Evolutionary conservation across 2,329 filamentous ascomycete species (phyloP).

Genomic region (Pseudogymnoascus sp.): DNA sequence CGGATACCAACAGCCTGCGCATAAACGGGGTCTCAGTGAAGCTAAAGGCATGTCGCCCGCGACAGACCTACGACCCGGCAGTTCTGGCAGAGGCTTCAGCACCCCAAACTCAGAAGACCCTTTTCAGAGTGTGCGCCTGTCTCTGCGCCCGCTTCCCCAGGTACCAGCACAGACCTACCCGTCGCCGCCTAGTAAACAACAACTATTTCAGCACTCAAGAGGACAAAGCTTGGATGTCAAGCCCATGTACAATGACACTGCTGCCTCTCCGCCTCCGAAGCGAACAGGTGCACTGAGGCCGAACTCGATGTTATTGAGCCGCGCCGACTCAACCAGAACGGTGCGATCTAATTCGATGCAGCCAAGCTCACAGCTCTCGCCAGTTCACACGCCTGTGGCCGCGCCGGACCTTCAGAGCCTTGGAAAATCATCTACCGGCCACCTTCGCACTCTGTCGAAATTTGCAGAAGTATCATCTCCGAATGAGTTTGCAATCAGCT

Average conservation of each 20-base stretch:
- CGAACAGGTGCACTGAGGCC: constrained; percentile 34
- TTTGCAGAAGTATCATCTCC: constrained; percentile 67
- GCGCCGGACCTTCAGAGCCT: constrained; percentile 72
- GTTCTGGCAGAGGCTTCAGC: constrained; percentile 32
- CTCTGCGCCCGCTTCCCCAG: constrained; percentile 67
- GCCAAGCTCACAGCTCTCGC: constrained; percentile 26
- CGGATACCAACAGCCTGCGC: constrained; percentile 44
- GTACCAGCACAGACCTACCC: constrained; percentile 42
- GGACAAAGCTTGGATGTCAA: constrained; percentile 12
- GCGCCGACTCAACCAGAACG: constrained; percentile 44
- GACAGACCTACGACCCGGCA: constrained; percentile 40
- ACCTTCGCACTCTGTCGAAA: constrained; percentile 79
- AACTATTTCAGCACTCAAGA: constrained; percentile 6
- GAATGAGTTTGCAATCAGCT: constrained; percentile 74
- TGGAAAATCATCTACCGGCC: constrained; percentile 80
- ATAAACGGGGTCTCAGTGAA: constrained; percentile 73
- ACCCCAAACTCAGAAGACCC: constrained; percentile 49
- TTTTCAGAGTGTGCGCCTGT: constrained; percentile 67
- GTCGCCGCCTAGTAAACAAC: constrained; percentile 16
- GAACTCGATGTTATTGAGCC: constrained; percentile 54
- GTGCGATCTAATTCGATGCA: constrained; percentile 32
- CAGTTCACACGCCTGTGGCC: constrained; percentile 41
- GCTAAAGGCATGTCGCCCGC: constrained; percentile 47
- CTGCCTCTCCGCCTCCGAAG: constrained; percentile 11
- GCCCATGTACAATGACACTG: constrained; percentile 18